Base-by-base conservation (phyloP, 805 yeast genomes). In the Komagataella pastoris region DNA sequence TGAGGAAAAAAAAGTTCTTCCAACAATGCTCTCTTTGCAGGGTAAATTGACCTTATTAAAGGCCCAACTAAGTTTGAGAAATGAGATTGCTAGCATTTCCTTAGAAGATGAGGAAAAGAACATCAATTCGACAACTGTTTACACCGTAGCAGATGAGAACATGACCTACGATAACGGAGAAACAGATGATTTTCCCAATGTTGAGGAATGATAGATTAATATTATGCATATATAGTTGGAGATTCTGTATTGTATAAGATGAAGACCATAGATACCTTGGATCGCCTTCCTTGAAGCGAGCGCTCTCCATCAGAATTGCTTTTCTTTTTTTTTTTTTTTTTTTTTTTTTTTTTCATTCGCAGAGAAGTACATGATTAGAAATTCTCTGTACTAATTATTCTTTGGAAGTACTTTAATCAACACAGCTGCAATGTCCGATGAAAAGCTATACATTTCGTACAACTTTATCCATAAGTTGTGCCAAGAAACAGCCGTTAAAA, bases 391-490 rank as follows among this genome's bases (percentile, higher is more conserved):
- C 47, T 45, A 24, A 40, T 53, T 47, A 44, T 48, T 19, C n/a
- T 46, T 17, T 30, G 14, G 14, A 5, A 30, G 14, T 30, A 10
- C 36, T 47, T 45, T 44, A 4, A 21, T n/a, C 14, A 40, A 14
- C 30, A 14, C 49, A 14, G 7, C 21, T 23, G 57, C 50, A 17
- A 68, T 67, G 73, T 56, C 65, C 5, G 62, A 54, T 19, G 55
- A 75, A 44, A 79, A 77, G 60, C 60, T 72, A 49, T 85, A 79
- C 67, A 80, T 87, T 57, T 81, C 90, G 18, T 87, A 87, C 75
- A 83, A 87, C 70, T 75, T 81, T 61, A 80, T 88, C 54, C 96
- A 87, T 72, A 87, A 87, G 71, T 74, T 85, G 54, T 88, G 95
- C 65, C 88, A 85, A 68, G 75, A 77, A 61, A 72, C 79, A 12